A percentile compares a stretch with the other conserved stretches of the same genome.
These are phyloP conservation scores for Guillardia theta DNA, from an alignment of 78 protist genomes.

Conservation along the genomic window DNA sequence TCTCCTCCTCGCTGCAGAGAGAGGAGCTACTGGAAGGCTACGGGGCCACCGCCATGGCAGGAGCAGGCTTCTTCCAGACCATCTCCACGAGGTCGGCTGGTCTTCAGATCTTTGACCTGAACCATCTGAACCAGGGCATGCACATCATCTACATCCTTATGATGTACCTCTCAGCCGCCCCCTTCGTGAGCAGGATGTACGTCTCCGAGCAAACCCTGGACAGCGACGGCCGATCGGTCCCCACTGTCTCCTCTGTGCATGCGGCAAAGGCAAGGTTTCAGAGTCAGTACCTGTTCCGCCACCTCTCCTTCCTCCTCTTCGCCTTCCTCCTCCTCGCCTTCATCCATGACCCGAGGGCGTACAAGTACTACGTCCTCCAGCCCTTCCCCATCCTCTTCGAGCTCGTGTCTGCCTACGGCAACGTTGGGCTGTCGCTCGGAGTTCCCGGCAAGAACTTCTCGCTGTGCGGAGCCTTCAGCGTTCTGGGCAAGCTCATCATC, in stretches of 20 bases:
- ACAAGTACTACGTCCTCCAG: not conserved
- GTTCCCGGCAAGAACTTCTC: not conserved
- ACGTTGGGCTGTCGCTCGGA: slow-evolving; percentile 5
- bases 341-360: not conserved
- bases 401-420: slow-evolving; percentile 22
- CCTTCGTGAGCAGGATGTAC: slow-evolving; percentile 15
- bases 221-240: not conserved
- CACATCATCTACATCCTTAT: not conserved
- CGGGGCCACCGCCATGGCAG: not conserved
- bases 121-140: not conserved
- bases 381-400: not conserved
- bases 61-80: not conserved
- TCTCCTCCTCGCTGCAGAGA: not conserved
- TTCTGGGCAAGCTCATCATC: not conserved
- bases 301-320: not conserved
- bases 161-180: not conserved
- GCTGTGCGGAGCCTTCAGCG: not conserved
- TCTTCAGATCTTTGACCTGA: not conserved
- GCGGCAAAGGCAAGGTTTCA: not conserved
- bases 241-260: not conserved
- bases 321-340: not conserved
- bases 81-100: not conserved
- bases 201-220: not conserved
- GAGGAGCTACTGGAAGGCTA: not conserved
- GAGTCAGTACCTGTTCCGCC: not conserved